Base-by-base conservation (phyloP, 1,139 yeast genomes). In the Hemisphaericaspora subhashii region DNA sequence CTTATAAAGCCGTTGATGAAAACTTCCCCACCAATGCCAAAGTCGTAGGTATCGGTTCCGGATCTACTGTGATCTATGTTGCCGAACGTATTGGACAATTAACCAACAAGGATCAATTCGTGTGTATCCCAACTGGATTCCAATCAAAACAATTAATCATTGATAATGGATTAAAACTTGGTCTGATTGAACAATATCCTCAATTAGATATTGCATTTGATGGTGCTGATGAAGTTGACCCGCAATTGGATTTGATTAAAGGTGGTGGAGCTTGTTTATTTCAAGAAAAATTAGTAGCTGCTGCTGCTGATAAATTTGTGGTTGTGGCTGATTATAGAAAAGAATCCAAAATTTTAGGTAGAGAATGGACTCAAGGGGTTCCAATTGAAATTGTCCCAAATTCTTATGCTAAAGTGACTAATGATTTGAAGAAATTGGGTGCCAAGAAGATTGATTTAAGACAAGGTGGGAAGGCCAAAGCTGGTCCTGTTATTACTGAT, bases 251-350 rank as follows among this genome's bases (percentile, higher is more conserved):
- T 57, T 81, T 92, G 54, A 94, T 94, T 62, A 94, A 94, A 66
- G 99, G 99, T 47, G 99, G 99, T 35, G 99, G 99, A 29, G 99
- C 97, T 2, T 94, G 99, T 64, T 72, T 89, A 48, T 85, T 94
- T 69, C 98, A 92, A 66, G 99, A 94, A 62, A 94, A 94, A 65
- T 74, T 94, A 41, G 96, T 94, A 12, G 96, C 97, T 9, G 74
- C 80, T 37, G 81, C 90, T 45, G 83, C 97, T 3, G 68, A 76
- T 42, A 77, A 77, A 54, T 89, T 90, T 57, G 73, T 94, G 22
- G 77, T 92, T 25, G 97, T 94, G 37, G 98, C 98, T 1, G 99
- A 94, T 65, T 85, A 81, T 60, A 74, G 97, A 54, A 94, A 94
- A 64, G 79, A 74, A 64, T 82, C 84, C 32, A 55, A 64, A 40